phyloP scores from a whole-genome alignment of 768 basidiomycete species.

The Mycena floridula region DNA sequence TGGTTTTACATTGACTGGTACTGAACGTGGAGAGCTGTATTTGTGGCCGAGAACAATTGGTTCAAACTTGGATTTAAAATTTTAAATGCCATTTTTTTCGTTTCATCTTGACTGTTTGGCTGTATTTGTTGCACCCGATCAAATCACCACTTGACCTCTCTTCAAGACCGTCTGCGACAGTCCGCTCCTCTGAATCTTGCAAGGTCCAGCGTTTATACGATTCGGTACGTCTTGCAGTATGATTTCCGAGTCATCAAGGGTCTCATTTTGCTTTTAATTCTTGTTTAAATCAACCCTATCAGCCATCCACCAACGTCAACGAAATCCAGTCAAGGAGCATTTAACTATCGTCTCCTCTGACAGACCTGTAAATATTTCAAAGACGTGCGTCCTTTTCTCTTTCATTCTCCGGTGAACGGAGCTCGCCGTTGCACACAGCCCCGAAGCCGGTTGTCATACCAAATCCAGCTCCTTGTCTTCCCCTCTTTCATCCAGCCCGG shows the following conservation, averaged over 20 bases:
- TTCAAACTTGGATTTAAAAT: too few species aligned
- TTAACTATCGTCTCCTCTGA: too few species aligned
- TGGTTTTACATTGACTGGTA: background rate
- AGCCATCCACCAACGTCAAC: too few species aligned
- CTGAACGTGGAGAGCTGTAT: background rate
- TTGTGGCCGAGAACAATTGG: background rate
- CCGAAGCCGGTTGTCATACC: constrained; percentile 35
- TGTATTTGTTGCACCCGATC: constrained; percentile 33
- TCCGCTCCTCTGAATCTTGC: background rate
- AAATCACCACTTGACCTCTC: background rate
- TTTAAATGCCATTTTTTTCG: too few species aligned
- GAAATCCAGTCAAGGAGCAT: too few species aligned
- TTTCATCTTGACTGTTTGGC: constrained; percentile 53
- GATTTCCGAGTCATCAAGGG: too few species aligned
- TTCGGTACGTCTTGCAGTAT: too few species aligned
- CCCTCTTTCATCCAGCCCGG: background rate
- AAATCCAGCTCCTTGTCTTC: background rate
- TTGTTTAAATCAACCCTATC: too few species aligned
- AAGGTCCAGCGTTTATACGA: too few species aligned
- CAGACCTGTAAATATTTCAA: too few species aligned
- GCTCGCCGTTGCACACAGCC: constrained; percentile 24
- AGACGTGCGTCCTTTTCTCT: constrained; percentile 1
- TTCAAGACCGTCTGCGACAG: background rate
- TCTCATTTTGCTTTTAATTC: too few species aligned
- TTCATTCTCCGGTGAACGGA: constrained; percentile 13